Conservation (phyloP, 805 yeast genomes). For the Dipodascus albidus region DNA sequence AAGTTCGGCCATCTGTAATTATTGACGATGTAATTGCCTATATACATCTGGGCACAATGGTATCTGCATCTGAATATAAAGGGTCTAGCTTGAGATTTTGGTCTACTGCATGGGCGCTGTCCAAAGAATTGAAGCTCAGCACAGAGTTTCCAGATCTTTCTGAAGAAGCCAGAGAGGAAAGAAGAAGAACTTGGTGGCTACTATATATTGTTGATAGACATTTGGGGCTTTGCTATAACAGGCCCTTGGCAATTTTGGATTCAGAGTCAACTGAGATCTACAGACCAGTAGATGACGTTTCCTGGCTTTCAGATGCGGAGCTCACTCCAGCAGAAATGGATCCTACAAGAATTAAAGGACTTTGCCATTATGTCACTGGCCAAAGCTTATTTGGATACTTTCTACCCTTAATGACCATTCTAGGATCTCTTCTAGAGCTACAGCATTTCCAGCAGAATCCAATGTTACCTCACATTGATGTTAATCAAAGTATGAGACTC, state of each 20-base stretch:
- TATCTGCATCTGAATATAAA: slow-evolving; percentile 25
- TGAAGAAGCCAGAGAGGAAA: slow-evolving; percentile 27
- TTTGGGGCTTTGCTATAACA: slow-evolving; percentile 28
- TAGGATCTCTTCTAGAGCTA: slow-evolving; percentile 22
- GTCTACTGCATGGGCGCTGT: slow-evolving; percentile 23
- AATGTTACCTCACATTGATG: slow-evolving; percentile 12
- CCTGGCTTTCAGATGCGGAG: slow-evolving; percentile 22
- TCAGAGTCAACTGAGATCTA: slow-evolving; percentile 22
- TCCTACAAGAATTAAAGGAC: slow-evolving; percentile 19
- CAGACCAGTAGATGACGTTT: slow-evolving; percentile 26
- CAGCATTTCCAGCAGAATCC: slow-evolving; percentile 19
- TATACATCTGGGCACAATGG: slow-evolving; percentile 22
- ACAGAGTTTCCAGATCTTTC: slow-evolving; percentile 15
- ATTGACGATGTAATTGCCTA: slow-evolving; percentile 23
- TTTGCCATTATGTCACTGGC: slow-evolving; percentile 20
- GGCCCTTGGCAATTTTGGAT: slow-evolving; percentile 25
- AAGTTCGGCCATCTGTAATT: slow-evolving; percentile 16
- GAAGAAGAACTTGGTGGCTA: slow-evolving; percentile 32
- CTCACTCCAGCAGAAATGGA: slow-evolving; percentile 24
- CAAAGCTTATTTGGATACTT: slow-evolving; percentile 31
- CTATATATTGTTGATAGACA: slow-evolving; percentile 31
- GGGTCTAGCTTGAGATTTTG: slow-evolving; percentile 24
- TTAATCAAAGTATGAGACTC: slow-evolving; percentile 6
- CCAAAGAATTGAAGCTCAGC: slow-evolving; percentile 23
- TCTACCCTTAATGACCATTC: slow-evolving; percentile 25